Percentiles rank a stretch among this genome's conserved stretches.
These are phyloP conservation scores for Citrus sinensis DNA, from an alignment of 345 rosid genomes.

Conservation along the genomic window DVS_A1.0 CM039169.1:17416001-17416500, in stretches of 20 bases:
- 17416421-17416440: too few species aligned
- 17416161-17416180: too few species aligned
- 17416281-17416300: background rate
- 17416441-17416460: too few species aligned
- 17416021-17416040: background rate
- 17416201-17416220: background rate
- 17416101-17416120: background rate
- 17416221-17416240: too few species aligned
- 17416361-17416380: background rate
- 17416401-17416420: too few species aligned
- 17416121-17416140: background rate
- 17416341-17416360: background rate
- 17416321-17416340: background rate
- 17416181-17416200: too few species aligned
- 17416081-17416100: background rate
- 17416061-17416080: background rate
- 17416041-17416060: background rate
- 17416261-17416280: too few species aligned
- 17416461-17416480: too few species aligned
- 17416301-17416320: background rate
- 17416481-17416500: too few species aligned
- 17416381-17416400: background rate
- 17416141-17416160: background rate
- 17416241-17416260: too few species aligned
- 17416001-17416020: background rate